A percentile compares a stretch with the other conserved stretches of the same genome.
Conservation (phyloP, 179 eudicot genomes). For the Drosera spatulata region DNA sequence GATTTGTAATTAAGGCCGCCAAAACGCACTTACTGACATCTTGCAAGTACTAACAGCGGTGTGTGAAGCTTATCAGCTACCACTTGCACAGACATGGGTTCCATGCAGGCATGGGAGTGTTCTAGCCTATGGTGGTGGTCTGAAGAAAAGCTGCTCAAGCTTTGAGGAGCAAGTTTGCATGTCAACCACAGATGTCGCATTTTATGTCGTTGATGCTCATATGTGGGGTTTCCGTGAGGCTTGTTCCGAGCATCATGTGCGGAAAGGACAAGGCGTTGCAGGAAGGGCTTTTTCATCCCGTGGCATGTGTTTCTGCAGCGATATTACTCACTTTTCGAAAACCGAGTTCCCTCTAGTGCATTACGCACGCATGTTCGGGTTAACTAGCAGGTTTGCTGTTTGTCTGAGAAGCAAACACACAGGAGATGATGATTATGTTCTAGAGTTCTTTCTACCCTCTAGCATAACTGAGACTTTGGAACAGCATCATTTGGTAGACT, state of each 20-base stretch:
- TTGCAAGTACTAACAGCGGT: constrained; percentile 75
- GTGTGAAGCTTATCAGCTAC: constrained; percentile 78
- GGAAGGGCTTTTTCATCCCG: constrained; percentile 69
- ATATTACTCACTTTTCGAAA: constrained; percentile 65
- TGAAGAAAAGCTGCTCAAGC: constrained; percentile 84
- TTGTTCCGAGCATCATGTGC: constrained; percentile 93
- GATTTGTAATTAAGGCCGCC: constrained; percentile 95
- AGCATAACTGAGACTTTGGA: constrained; percentile 26
- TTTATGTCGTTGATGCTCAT: constrained; percentile 81
- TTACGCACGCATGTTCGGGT: constrained; percentile 83
- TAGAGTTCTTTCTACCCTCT: constrained; percentile 81
- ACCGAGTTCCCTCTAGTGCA: constrained; percentile 87
- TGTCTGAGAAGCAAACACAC: constrained; percentile 76
- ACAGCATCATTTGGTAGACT: constrained; percentile 47
- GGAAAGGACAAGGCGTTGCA: constrained; percentile 90
- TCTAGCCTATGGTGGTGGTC: constrained; percentile 77
- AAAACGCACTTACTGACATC: constrained; percentile 75
- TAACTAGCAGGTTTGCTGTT: constrained; percentile 65
- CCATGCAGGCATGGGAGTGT: constrained; percentile 90
- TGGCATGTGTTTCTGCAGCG: constrained; percentile 56
- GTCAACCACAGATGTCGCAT: constrained; percentile 92
- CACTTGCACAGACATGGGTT: constrained; percentile 97
- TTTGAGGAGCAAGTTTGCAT: constrained; percentile 87
- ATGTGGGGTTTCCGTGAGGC: constrained; percentile 97
- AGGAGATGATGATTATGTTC: constrained; percentile 75